Evolutionary conservation across 371 early-diverging fungal genomes (phyloP).

Genomic region (Lichtheimia ramosa): DNA sequence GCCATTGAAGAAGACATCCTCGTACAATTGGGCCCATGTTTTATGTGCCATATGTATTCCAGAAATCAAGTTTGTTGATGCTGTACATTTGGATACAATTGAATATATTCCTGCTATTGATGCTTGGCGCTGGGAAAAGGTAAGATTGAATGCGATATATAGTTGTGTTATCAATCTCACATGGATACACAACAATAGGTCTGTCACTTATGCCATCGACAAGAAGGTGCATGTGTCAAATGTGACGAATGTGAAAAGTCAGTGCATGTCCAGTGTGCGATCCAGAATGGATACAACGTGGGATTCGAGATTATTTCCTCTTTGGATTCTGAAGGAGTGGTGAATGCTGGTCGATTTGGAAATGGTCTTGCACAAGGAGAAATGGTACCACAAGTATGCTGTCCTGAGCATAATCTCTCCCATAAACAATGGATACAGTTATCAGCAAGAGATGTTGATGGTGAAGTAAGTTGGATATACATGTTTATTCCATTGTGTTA

Average conservation of each 20-base stretch:
- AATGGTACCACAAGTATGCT: slow-evolving; percentile 1
- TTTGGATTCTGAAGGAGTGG: no score
- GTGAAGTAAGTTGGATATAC: no score
- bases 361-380: not conserved
- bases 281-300: slow-evolving; percentile 39
- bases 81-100: slow-evolving; percentile 69
- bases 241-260: slow-evolving; percentile 40
- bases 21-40: slow-evolving; percentile 92
- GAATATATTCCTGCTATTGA: slow-evolving; percentile 73
- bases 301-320: slow-evolving; percentile 37
- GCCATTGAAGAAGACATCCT: slow-evolving; percentile 88
- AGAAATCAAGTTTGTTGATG: slow-evolving; percentile 69
- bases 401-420: not conserved
- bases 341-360: not conserved
- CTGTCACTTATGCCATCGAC: slow-evolving; percentile 46
- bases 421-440: no score
- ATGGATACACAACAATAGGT: not conserved
- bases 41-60: slow-evolving; percentile 88
- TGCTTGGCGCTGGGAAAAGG: slow-evolving; percentile 57
- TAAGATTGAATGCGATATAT: not conserved
- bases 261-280: slow-evolving; percentile 50
- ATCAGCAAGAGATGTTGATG: no score
- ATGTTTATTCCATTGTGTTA: no score
- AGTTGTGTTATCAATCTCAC: not conserved
- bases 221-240: slow-evolving; percentile 42